Base-by-base conservation (phyloP, 768 basidiomycete genomes). In the Collybia mongolica region DNA sequence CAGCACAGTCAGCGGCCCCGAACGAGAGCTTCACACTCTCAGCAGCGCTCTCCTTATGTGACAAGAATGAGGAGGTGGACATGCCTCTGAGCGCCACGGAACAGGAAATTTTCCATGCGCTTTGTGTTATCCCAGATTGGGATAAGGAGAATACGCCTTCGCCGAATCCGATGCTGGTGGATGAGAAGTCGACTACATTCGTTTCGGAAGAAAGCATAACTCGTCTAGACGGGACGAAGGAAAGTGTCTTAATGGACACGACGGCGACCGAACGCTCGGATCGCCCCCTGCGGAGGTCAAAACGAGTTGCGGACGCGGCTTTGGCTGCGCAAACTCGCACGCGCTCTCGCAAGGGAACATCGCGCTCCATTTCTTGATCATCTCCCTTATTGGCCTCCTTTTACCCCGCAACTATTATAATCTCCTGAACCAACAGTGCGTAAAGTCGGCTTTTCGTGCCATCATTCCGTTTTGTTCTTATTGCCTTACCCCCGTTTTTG, bases 81-180 rank as follows among this genome's bases (percentile, higher is more conserved):
- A 68, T 70, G 2, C 87, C 86, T 17, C 73, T 90, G 43, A 89
- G 79, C 55, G 81, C 82, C 19, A 81, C 77, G 8, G 88, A 90
- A 58, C 80, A 85, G 59, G 81, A 85, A 64, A 82, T 90, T 43
- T 89, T 90, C 66, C 79, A 72, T 37, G 74, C 77, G 41, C 65
- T 89, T 20, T 89, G 85, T 52, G 70, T 77, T 26, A 74, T 77
- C 52, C 78, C 80, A 17, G 82, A 83, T 51, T 80, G 77, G 77
- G 78, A 81, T 42, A 64, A 68, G 49, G 77, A 71, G 28, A 58
- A 55, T 36, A 53, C 56, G 6, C 48, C 59, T 5, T 54, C 48
- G 12, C 53, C 55, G 11, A 51, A 51, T 39, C 38, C 39, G 17
- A 41, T 56, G 45, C 41, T 28, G 23, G 48, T 42, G 44, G 51